Percentiles rank a stretch among this genome's conserved stretches.
Conservation (phyloP, 306 rosid genomes). For the Vicia faba region DNA sequence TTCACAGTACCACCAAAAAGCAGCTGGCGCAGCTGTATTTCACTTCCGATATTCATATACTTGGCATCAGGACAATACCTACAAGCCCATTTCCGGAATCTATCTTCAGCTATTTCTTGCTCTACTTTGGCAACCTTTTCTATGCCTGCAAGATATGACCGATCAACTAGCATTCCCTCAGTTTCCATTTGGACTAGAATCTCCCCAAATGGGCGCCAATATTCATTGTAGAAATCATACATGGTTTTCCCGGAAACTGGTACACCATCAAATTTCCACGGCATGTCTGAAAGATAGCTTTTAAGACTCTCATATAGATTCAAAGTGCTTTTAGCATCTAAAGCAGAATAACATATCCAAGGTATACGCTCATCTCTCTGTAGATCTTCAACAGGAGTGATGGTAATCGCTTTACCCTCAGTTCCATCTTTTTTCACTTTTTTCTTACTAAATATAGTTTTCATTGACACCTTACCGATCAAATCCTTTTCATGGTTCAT, state of each 20-base stretch:
- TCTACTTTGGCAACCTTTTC: conserved; percentile 88
- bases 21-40: conserved; percentile 82
- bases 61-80: conserved; percentile 81
- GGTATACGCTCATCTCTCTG: conserved; percentile 46
- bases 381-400: conserved; percentile 45
- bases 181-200: conserved; percentile 86
- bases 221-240: conserved; percentile 80
- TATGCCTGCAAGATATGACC: conserved; percentile 71
- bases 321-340: conserved; percentile 56
- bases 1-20: conserved; percentile 83
- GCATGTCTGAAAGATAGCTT: conserved; percentile 46
- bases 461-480: conserved; percentile 53
- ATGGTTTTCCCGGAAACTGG: conserved; percentile 52
- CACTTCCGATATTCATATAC: conserved; percentile 95
- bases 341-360: conserved; percentile 55
- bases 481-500: conserved; percentile 40
- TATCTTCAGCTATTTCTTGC: conserved; percentile 75
- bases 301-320: conserved; percentile 50
- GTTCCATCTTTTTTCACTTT: conserved; percentile 53
- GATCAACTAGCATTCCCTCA: conserved; percentile 95
- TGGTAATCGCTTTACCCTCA: conserved; percentile 41
- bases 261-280: conserved; percentile 54
- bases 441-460: conserved; percentile 52
- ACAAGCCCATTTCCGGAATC: conserved; percentile 91
- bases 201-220: conserved; percentile 94